phyloP scores from a whole-genome alignment of 148 eudicot genomes.

The Fallopia convolvulus region DNA sequence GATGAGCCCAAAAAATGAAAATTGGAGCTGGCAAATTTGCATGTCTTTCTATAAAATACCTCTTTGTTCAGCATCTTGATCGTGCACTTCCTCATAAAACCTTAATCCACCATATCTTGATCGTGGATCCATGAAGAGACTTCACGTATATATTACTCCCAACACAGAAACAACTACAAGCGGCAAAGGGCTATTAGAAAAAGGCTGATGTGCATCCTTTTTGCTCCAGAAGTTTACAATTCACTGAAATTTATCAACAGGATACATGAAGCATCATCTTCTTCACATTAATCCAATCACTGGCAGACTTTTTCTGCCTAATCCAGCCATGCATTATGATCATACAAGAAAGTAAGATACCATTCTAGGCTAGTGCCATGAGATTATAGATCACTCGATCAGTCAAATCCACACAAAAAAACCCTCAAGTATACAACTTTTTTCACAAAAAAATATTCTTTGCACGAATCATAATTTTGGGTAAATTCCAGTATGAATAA shows the following conservation, averaged over 20 bases:
- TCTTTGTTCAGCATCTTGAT: background rate
- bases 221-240: background rate
- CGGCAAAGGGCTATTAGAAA: background rate
- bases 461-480: background rate
- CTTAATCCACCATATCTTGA: slow-evolving; percentile 1
- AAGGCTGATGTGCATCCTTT: slow-evolving; percentile 3
- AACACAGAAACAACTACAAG: background rate
- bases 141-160: background rate
- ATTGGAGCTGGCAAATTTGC: background rate
- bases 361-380: background rate
- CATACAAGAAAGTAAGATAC: background rate
- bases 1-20: background rate
- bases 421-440: background rate
- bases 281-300: background rate
- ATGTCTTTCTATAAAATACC: background rate
- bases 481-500: background rate
- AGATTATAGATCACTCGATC: background rate
- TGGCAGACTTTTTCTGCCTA: background rate
- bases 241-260: background rate
- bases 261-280: background rate
- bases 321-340: background rate
- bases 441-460: background rate
- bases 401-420: background rate
- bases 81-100: background rate
- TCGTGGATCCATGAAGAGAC: slow-evolving; percentile 3